phyloP scores from a whole-genome alignment of 2,329 filamentous ascomycete species.

The Microcyclospora tardicrescens region DNA sequence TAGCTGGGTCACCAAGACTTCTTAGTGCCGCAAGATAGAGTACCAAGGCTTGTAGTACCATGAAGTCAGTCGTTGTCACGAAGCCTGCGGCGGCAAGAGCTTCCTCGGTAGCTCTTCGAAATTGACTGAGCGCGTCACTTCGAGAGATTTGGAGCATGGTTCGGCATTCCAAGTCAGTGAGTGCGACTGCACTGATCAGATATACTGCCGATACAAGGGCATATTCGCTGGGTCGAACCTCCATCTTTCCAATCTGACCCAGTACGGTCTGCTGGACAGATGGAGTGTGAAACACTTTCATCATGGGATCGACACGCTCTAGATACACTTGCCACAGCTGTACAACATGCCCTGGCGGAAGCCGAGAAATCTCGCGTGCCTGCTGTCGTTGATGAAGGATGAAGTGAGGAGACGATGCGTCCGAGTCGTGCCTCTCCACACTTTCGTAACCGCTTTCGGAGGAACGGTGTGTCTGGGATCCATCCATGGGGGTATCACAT shows the following conservation, averaged over 20 bases:
- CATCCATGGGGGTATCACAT: no score
- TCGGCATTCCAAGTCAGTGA: slow-evolving; percentile 18
- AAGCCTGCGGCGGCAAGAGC: slow-evolving; percentile 17
- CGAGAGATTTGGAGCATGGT: slow-evolving; percentile 12
- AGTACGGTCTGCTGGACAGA: slow-evolving; percentile 55
- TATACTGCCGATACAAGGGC: slow-evolving; percentile 26
- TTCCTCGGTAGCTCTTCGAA: slow-evolving; percentile 13
- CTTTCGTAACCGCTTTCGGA: no score
- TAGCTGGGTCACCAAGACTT: slow-evolving; percentile 12
- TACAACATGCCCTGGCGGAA: slow-evolving; percentile 37
- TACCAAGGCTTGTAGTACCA: slow-evolving; percentile 19
- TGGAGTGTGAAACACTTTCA: slow-evolving; percentile 60
- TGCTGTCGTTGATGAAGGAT: no score
- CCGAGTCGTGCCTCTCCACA: no score
- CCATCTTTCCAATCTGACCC: slow-evolving; percentile 43
- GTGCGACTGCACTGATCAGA: slow-evolving; percentile 18
- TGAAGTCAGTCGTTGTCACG: slow-evolving; percentile 16
- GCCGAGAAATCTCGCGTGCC: slow-evolving; percentile 3
- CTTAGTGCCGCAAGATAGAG: slow-evolving; percentile 16
- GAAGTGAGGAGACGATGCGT: no score
- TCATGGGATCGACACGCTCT: slow-evolving; percentile 60
- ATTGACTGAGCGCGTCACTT: slow-evolving; percentile 11
- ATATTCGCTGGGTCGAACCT: slow-evolving; percentile 34
- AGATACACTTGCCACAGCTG: slow-evolving; percentile 63
- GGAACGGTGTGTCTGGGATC: no score